Evolutionary conservation across 306 rosid species (phyloP), one percentile per base, ranked within the genome.

Genomic region (Fagus crenata): DNA sequence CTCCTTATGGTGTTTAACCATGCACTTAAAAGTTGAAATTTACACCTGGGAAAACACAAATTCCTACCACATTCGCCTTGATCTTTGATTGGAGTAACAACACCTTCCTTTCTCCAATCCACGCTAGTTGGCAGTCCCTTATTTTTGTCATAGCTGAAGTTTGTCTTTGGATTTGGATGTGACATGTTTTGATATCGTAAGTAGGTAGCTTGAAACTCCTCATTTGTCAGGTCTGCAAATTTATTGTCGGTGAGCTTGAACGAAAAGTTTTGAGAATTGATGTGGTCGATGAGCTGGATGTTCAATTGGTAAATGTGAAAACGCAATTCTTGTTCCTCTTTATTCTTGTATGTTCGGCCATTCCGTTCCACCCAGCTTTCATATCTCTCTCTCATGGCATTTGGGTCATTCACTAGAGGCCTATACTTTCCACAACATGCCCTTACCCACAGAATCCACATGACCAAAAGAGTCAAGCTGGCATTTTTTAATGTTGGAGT

Each of bases 21-120:
- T 59, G 75, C 31, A 40, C 75, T 61, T 54, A 9, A 7, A 67
- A 18, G 75, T 63, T 59, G 46, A 56, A 73, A 3, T 37, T 17
- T 39, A 17, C 49, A 1, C 4, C 3, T 12, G 4, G 4, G 36
- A 35, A 49, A 35, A 0, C 40, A 54, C 0, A 59, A 77, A 77
- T 80, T 42, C 55, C 67, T 93, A 93, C 97, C 97, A 53, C 98
- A 90, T 53, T 58, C 42, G 81, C 96, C 91, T 84, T 91, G 97
- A 80, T 93, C 75, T 80, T 88, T 93, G 77, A 93, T 11, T 5
- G 75, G 86, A 56, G 93, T 89, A 69, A 89, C 86, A 4, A 89
- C 88, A 12, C 92, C 91, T 39, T 78, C 79, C 70, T 81, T 75
- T 86, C 97, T 90, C 97, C 98, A 91, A 76, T 91, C 93, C 56